Evolutionary conservation across 2,329 filamentous ascomycete species (phyloP), one percentile per base, ranked within the genome.

Genomic region (Phialophora expanda): DNA sequence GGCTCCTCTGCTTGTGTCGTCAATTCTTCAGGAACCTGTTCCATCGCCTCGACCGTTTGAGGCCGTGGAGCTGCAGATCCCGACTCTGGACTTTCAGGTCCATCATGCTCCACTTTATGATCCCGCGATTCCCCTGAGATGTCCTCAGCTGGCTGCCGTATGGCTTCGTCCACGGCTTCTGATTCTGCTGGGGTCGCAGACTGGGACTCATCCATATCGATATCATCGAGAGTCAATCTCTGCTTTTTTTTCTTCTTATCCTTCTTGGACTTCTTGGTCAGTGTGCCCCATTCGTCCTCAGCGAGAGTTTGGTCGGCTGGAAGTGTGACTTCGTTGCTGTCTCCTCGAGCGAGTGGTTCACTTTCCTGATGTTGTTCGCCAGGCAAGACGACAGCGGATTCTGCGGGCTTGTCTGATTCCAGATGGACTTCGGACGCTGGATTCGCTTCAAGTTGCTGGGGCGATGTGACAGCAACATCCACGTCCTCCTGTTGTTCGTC

Each of bases 221-320:
- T 11, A 22, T 30, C 53, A 75, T 76, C 41, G 70, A 71, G 6
- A 65, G 63, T 30, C 66, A 41, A 17, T 26, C 38, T 54, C 41
- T 41, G 54, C 44, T 58, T 63, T 46, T 63, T 41, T 48, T 66
- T 62, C 8, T 66, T 55, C 69, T 76, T 78, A 51, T 79, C 73
- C 62, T 78, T 70, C 56, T 70, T 69, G 8, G 58, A 26, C 62
- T 74, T 74, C 66, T 62, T 64, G 7, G 59, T 12, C 1, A 75
- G 78, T 62, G 22, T 4, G 26, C 12, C 34, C 41, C 55, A 65
- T 26, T 63, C 62, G 22, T 65, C 55, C 41, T 59, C 66, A 26
- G 38, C 38, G 17, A 44, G 38, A 5, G 17, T 5, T 44, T 17
- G 17, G 17, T 44, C 38, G 2, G 6, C 8, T n/a, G 38, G 17